phyloP scores from a whole-genome alignment of 2,329 filamentous ascomycete species.

The Sclerotiophoma versabilis region DNA sequence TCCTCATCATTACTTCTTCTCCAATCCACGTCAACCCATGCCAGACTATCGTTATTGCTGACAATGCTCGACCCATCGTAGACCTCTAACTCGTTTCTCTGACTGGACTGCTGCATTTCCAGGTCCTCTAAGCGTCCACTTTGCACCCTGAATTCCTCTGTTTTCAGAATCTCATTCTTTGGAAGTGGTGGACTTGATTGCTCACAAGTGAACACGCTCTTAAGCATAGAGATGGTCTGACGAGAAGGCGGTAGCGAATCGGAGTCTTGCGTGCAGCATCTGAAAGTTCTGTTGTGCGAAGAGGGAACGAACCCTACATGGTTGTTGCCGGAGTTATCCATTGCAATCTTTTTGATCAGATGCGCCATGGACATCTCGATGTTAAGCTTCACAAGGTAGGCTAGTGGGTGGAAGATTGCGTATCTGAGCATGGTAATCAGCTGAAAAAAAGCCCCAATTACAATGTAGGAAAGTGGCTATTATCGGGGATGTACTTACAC shows the following conservation, averaged over 20 bases:
- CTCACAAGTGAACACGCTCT: conserved; percentile 15
- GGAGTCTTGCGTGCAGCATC: conserved; percentile 3
- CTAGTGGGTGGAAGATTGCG: conserved; percentile 57
- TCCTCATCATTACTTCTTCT: background rate
- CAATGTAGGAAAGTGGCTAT: too few species aligned
- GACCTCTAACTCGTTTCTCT: background rate
- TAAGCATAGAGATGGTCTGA: conserved; percentile 16
- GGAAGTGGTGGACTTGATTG: background rate
- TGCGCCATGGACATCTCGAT: conserved; percentile 47
- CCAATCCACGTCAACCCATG: background rate
- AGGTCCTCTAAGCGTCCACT: background rate
- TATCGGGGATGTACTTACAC: conserved; percentile 45
- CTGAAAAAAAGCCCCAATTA: too few species aligned
- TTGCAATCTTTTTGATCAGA: conserved; percentile 47
- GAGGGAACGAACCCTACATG: conserved; percentile 7
- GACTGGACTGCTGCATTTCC: background rate
- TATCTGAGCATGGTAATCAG: conserved; percentile 39
- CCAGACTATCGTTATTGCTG: conserved; percentile 5
- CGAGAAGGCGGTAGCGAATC: conserved; percentile 1
- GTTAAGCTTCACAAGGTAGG: conserved; percentile 56
- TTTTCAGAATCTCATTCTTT: conserved; percentile 6
- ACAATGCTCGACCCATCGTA: conserved; percentile 2
- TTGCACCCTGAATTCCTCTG: conserved; percentile 18
- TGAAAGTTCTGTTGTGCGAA: background rate
- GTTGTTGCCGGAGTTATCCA: conserved; percentile 12